phyloP scores from a whole-genome alignment of 306 rosid species.

The Parietaria judaica region DNA sequence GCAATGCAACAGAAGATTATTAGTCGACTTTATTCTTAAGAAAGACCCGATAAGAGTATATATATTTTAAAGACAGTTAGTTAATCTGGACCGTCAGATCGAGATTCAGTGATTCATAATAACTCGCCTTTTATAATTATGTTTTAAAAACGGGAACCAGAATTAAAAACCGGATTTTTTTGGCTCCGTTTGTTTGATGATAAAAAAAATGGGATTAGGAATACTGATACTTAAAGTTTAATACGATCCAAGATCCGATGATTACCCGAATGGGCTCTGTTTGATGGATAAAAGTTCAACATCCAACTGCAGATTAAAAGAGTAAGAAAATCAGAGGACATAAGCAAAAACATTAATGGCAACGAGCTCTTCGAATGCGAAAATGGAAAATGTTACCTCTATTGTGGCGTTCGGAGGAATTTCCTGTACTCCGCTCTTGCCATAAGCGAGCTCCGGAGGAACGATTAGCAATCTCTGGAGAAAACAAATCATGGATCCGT shows the following conservation, averaged over 20 bases:
- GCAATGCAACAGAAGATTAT: slow-evolving; percentile 23
- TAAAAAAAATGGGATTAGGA: not conserved
- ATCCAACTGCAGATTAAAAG: slow-evolving; percentile 53
- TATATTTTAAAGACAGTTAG: not conserved
- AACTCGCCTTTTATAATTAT: too few relatives aligned
- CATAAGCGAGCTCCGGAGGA: slow-evolving; percentile 90
- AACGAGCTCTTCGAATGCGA: not conserved
- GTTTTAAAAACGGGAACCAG: too few relatives aligned
- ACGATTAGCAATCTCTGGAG: slow-evolving; percentile 69
- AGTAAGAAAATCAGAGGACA: slow-evolving; percentile 22
- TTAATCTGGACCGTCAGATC: not conserved
- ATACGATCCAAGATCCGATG: not conserved
- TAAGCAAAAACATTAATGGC: slow-evolving; percentile 10
- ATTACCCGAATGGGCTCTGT: slow-evolving; percentile 91
- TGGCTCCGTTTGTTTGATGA: too few relatives aligned
- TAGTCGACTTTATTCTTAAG: slow-evolving; percentile 13
- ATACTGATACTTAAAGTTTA: not conserved
- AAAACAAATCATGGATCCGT: not conserved
- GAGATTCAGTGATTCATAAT: too few relatives aligned
- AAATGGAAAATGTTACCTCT: slow-evolving; percentile 40
- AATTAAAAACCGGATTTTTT: too few relatives aligned
- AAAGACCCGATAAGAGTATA: not conserved
- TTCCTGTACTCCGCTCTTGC: slow-evolving; percentile 84
- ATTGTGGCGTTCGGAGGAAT: slow-evolving; percentile 96
- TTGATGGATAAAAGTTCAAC: slow-evolving; percentile 81